Conservation (phyloP, 129 eudicot species). For the Flaveria sonorensis region DNA sequence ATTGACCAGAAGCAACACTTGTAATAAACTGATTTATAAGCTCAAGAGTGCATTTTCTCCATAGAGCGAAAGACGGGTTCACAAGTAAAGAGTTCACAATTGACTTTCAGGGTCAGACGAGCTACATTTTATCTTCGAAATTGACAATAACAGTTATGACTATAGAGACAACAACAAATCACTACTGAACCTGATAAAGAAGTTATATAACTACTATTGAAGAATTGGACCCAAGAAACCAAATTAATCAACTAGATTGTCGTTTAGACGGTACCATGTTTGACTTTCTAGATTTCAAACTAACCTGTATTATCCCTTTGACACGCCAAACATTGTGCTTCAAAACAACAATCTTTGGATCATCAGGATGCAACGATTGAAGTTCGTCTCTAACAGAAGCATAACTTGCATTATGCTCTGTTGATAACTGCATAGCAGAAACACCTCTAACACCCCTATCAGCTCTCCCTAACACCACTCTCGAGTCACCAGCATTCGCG, state of each 20-base stretch:
- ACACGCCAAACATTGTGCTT: constrained; percentile 97
- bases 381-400: constrained; percentile 84
- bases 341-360: constrained; percentile 76
- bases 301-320: constrained; percentile 94
- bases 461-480: constrained; percentile 82
- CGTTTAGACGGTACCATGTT: constrained; percentile 1
- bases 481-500: constrained; percentile 97
- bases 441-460: constrained; percentile 61
- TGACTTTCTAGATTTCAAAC: constrained; percentile 10
- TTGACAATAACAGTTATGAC: background rate
- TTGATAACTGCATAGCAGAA: constrained; percentile 72
- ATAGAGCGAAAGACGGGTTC: background rate
- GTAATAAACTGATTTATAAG: background rate
- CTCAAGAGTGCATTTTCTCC: background rate
- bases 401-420: constrained; percentile 77
- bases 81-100: background rate
- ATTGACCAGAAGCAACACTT: background rate
- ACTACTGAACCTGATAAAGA: background rate
- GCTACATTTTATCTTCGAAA: background rate
- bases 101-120: constrained; percentile 5
- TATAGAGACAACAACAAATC: background rate
- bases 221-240: constrained; percentile 4
- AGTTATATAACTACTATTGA: background rate
- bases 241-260: background rate
- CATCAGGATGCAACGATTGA: constrained; percentile 68